These are phyloP conservation scores for Flaveria ramosissima DNA, from an alignment of 129 eudicot species.

Conservation along the genomic window DNA sequence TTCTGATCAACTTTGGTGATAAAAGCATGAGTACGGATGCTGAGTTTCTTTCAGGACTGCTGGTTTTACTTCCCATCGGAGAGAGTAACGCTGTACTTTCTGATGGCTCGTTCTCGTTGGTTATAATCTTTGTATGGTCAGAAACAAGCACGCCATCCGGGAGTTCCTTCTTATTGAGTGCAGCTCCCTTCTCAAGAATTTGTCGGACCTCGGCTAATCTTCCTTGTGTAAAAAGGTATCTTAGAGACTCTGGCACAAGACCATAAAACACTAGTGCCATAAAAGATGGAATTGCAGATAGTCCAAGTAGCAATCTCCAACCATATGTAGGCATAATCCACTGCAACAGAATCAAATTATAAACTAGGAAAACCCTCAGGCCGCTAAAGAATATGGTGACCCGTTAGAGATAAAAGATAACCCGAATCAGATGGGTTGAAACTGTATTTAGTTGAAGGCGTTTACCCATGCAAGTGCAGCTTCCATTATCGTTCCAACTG, in stretches of 20 bases:
- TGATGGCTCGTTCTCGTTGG: slow-evolving; percentile 32
- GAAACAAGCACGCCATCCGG: slow-evolving; percentile 51
- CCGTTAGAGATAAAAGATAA: slow-evolving; percentile 11
- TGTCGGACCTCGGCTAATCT: slow-evolving; percentile 42
- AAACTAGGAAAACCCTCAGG: neutral
- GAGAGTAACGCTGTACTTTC: slow-evolving; percentile 36
- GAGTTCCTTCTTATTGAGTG: slow-evolving; percentile 46
- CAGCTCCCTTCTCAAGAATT: slow-evolving; percentile 48
- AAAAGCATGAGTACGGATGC: slow-evolving; percentile 48
- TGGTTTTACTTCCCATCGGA: slow-evolving; percentile 26
- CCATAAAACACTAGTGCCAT: slow-evolving; percentile 46
- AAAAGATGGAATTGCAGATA: slow-evolving; percentile 65
- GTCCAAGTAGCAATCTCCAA: slow-evolving; percentile 76
- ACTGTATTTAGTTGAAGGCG: neutral
- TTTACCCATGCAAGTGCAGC: slow-evolving; percentile 78
- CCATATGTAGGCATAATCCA: slow-evolving; percentile 68
- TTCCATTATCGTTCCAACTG: slow-evolving; percentile 74
- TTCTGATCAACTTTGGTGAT: slow-evolving; percentile 48
- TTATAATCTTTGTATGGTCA: slow-evolving; percentile 22
- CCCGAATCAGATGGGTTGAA: slow-evolving; percentile 1
- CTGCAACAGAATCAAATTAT: slow-evolving; percentile 33
- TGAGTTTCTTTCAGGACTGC: slow-evolving; percentile 26
- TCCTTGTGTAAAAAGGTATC: slow-evolving; percentile 61
- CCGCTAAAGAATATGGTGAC: neutral
- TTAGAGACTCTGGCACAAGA: slow-evolving; percentile 63